phyloP scores from a whole-genome alignment of 768 basidiomycete genomes.

The Suillus plorans region DNA sequence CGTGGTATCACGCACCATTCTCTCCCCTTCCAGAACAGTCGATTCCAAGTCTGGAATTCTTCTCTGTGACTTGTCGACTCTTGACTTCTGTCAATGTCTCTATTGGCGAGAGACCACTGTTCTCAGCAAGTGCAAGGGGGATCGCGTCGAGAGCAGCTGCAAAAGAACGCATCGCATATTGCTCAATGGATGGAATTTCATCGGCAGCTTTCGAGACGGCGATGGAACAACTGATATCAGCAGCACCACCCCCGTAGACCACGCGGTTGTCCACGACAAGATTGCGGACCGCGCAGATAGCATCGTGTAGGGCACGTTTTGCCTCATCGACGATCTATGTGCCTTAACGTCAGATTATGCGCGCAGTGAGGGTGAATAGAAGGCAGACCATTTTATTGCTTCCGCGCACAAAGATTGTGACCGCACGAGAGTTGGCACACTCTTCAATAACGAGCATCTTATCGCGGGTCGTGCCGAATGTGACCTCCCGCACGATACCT shows the following conservation, averaged over 20 bases:
- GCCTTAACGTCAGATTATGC: neutral
- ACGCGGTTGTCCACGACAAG: constrained; percentile 94
- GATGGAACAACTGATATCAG: constrained; percentile 93
- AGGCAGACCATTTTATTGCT: constrained; percentile 93
- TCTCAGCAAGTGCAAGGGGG: constrained; percentile 95
- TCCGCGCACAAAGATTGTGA: constrained; percentile 96
- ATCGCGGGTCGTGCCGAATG: constrained; percentile 97
- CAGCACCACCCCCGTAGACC: constrained; percentile 97
- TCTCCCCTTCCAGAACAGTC: constrained; percentile 86
- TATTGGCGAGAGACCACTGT: constrained; percentile 94
- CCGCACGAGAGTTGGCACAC: constrained; percentile 94
- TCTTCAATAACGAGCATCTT: constrained; percentile 99
- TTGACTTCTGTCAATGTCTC: constrained; percentile 96
- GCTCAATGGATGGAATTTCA: constrained; percentile 95
- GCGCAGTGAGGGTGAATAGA: neutral
- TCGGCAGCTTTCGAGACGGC: constrained; percentile 95
- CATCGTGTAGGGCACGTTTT: constrained; percentile 96
- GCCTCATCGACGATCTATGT: constrained; percentile 96
- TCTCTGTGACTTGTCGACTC: constrained; percentile 86
- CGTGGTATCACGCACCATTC: constrained; percentile 59
- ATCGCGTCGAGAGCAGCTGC: constrained; percentile 93
- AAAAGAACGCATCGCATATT: constrained; percentile 99
- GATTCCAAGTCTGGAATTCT: constrained; percentile 84
- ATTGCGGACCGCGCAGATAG: constrained; percentile 95
- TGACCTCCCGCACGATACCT: constrained; percentile 89